Percentiles rank a stretch among this genome's conserved stretches.
phyloP scores from a whole-genome alignment of 192 early-diverging fungal genomes.

The Geranomyces variabilis region DNA sequence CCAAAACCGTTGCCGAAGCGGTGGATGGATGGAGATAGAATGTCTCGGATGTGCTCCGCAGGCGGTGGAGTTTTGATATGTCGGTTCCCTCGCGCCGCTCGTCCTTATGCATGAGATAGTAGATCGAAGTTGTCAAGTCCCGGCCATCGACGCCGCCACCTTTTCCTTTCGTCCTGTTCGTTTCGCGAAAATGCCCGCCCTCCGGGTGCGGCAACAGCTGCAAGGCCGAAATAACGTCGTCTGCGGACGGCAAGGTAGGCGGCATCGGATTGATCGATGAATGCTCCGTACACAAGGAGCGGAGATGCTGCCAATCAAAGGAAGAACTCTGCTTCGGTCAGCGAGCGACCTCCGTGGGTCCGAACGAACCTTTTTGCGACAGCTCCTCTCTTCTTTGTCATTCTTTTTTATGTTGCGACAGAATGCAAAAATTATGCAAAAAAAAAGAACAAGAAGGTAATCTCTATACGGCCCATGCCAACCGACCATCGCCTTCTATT shows the following conservation, averaged over 20 bases:
- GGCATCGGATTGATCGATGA: no score
- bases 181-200: constrained; percentile 2
- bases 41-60: constrained; percentile 5
- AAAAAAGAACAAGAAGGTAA: no score
- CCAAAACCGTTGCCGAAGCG: neutral
- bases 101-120: neutral
- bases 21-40: constrained; percentile 16
- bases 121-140: constrained; percentile 9
- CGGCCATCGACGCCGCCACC: neutral
- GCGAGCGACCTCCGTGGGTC: no score
- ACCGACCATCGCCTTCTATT: constrained; percentile 1
- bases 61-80: neutral
- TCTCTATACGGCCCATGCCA: constrained; percentile 3
- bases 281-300: no score
- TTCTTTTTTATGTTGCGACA: no score
- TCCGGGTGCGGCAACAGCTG: neutral
- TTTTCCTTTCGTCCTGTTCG: neutral
- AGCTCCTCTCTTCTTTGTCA: no score
- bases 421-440: no score
- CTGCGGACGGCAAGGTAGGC: neutral
- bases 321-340: no score
- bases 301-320: no score
- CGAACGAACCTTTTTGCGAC: no score
- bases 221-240: neutral
- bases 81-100: neutral